These are phyloP conservation scores for Metschnikowia lochheadii DNA, from an alignment of 805 yeast genomes.

Conservation along the genomic window DNA sequence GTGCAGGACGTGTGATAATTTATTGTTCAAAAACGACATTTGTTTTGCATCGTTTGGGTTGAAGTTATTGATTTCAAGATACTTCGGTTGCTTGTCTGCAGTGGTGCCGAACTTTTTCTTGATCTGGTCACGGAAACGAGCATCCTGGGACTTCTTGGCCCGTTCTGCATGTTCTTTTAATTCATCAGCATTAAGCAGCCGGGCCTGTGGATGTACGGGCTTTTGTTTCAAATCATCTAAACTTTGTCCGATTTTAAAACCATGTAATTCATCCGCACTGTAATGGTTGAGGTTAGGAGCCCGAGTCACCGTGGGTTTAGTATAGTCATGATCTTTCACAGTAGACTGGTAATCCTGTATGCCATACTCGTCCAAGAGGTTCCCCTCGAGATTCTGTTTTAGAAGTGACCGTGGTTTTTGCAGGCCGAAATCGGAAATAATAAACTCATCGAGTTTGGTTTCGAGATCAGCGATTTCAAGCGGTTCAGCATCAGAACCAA, in stretches of 20 bases:
- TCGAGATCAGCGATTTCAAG: constrained; percentile 16
- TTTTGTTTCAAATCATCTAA: constrained; percentile 3
- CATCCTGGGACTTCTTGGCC: constrained; percentile 23
- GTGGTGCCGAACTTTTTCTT: constrained; percentile 24
- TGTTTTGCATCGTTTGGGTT: constrained; percentile 22
- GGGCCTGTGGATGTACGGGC: constrained; percentile 3
- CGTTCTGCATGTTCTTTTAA: constrained; percentile 23
- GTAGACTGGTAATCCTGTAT: constrained; percentile 28
- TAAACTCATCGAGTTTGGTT: constrained; percentile 17
- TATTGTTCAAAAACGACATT: constrained; percentile 22
- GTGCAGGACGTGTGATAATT: constrained; percentile 10
- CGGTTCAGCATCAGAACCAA: constrained; percentile 7
- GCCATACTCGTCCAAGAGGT: constrained; percentile 39
- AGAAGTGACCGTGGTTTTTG: constrained; percentile 29
- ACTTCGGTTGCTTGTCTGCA: constrained; percentile 12
- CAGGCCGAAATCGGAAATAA: constrained; percentile 12
- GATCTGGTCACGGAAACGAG: constrained; percentile 26
- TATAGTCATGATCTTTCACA: constrained; percentile 27
- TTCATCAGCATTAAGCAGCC: constrained; percentile 27
- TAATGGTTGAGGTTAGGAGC: constrained; percentile 22
- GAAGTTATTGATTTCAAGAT: constrained; percentile 35
- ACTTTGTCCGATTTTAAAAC: constrained; percentile 31
- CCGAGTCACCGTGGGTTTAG: constrained; percentile 14
- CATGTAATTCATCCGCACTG: constrained; percentile 28
- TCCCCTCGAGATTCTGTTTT: constrained; percentile 25